These are phyloP conservation scores for Phaeosphaeriaceae sp. DNA, from an alignment of 2,329 filamentous ascomycete species.

Conservation along the genomic window DNA sequence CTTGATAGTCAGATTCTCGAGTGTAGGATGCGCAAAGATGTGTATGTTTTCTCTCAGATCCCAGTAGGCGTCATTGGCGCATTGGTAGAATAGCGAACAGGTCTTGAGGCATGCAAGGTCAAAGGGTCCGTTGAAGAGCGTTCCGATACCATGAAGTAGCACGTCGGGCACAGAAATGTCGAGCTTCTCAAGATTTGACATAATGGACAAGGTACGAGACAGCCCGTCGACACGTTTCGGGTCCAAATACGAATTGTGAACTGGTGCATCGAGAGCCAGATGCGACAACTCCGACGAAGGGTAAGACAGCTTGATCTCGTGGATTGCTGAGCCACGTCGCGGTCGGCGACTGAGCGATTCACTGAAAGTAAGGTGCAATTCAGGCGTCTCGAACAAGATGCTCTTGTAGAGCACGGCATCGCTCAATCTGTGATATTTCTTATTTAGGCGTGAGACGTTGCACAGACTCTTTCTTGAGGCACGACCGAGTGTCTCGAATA, in stretches of 20 bases:
- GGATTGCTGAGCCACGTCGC: conserved; percentile 40
- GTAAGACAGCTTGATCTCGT: conserved; percentile 40
- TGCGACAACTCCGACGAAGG: conserved; percentile 40
- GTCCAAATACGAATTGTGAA: conserved; percentile 32
- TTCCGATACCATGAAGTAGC: conserved; percentile 38
- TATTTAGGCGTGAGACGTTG: conserved; percentile 38
- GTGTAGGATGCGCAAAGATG: conserved; percentile 41
- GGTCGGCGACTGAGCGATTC: conserved; percentile 40
- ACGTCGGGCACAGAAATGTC: conserved; percentile 40
- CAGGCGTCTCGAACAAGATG: conserved; percentile 40
- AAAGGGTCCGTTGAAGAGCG: conserved; percentile 43
- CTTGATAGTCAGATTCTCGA: conserved; percentile 36
- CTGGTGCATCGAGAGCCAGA: conserved; percentile 35
- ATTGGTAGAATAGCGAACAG: conserved; percentile 42
- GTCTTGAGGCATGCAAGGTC: conserved; percentile 41
- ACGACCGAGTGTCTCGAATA: conserved; percentile 35
- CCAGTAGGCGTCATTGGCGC: conserved; percentile 41
- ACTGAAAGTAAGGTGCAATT: conserved; percentile 43
- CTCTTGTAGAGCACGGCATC: conserved; percentile 42
- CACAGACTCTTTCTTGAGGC: conserved; percentile 36
- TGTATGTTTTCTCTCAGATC: conserved; percentile 44
- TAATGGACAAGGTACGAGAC: conserved; percentile 41
- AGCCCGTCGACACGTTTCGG: conserved; percentile 35
- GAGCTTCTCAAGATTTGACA: conserved; percentile 43
- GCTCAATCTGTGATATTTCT: conserved; percentile 38